Base-by-base conservation (phyloP, 352 stramenopile species). In the Plasmopara viticola region DNA sequence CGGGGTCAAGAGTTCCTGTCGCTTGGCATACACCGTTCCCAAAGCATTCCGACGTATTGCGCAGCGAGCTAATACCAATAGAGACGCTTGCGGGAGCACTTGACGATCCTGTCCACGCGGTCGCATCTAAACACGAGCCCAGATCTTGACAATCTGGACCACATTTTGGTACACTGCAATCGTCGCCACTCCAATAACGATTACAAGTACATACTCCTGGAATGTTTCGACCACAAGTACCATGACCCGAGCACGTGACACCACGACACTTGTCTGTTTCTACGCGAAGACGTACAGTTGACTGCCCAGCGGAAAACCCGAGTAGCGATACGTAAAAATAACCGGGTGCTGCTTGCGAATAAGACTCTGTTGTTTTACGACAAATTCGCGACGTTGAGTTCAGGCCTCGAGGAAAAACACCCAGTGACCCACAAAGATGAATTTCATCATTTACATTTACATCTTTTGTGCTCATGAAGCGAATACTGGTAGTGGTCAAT, bases 251-350 rank as follows among this genome's bases (percentile, higher is more conserved):
- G 47, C 78, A 89, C 8, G 53, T 69, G n/a, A 86, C 63, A 48
- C 64, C 69, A 33, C 66, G 72, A 56, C 77, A 90, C 52, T 86
- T 84, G 40, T 89, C 78, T 0, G 76, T 78, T 53, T 87, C 66
- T 38, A 89, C 62, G 0, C 48, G 55, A 1, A 91, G 42, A 18
- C 57, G 64, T 28, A 76, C 80, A 28, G 37, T 14, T 31, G 50
- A 62, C 14, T 37, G 43, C 6, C 64, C 63, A 29, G 55, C 49
- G 0, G 66, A 62, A 40, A 77, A 91, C 0, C 78, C 81, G 49
- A 91, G 65, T 2, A 91, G 52, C 0, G 76, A 79, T 6, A 91
- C n/a, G 43, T 86, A 85, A 14, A 91, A 84, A 47, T 72, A 82
- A 2, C 74, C 78, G 0, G 81, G 81, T 6, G 70, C 81, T 47